Percentiles rank a stretch among this genome's conserved stretches.
Conservation (phyloP, 306 rosid species). For the Prunus salicina region DNA sequence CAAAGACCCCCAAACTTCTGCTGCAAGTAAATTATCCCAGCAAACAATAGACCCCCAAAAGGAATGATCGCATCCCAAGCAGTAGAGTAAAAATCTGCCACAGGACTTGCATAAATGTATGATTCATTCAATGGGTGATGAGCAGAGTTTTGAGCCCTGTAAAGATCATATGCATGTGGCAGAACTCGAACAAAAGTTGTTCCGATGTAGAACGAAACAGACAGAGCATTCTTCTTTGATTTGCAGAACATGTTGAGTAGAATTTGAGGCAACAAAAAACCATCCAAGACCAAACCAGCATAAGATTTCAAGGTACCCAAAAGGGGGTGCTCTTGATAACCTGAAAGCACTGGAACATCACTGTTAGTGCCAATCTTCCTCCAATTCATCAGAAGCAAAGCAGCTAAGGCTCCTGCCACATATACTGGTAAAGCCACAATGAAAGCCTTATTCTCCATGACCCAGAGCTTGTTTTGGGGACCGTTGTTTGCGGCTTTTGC, state of each 20-base stretch:
- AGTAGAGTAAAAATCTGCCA: conserved; percentile 40
- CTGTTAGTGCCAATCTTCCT: conserved; percentile 9
- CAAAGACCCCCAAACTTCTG: conserved; percentile 38
- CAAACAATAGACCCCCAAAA: conserved; percentile 38
- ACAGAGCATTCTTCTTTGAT: background rate
- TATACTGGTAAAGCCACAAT: conserved; percentile 25
- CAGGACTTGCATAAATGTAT: conserved; percentile 41
- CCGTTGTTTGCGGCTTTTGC: conserved; percentile 27
- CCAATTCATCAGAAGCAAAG: background rate
- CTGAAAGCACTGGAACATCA: conserved; percentile 37
- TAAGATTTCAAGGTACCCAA: background rate
- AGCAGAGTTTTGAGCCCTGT: conserved; percentile 22
- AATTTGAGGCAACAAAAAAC: background rate
- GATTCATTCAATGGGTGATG: background rate
- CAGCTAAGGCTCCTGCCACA: background rate
- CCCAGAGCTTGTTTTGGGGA: conserved; percentile 22
- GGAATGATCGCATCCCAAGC: conserved; percentile 47
- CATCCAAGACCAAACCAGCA: background rate
- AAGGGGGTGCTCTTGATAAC: conserved; percentile 13
- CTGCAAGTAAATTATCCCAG: conserved; percentile 46
- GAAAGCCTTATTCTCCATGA: conserved; percentile 35
- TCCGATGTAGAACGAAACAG: background rate
- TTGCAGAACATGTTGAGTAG: background rate
- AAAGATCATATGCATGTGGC: conserved; percentile 60
- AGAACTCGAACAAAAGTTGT: conserved; percentile 36